Base-by-base conservation (phyloP, 805 yeast species). In the Jamesozyma hellenica region DNA sequence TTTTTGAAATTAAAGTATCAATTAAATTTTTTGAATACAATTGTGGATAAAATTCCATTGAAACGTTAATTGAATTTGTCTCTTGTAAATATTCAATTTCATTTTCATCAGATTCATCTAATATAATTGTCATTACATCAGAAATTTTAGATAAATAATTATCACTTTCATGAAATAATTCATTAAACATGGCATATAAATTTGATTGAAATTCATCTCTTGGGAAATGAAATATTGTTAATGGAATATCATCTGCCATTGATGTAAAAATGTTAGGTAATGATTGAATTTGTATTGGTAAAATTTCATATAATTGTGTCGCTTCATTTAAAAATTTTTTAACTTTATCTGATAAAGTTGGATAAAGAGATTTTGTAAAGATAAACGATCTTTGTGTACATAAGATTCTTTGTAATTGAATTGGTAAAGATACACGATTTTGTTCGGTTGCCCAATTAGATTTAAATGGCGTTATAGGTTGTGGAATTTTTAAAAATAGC, bases 11-110 rank as follows among this genome's bases (percentile, higher is more conserved):
- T 30, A 58, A 41, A 32, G 48, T 42, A 15, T 56, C 52, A 35
- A 55, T 58, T 35, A 53, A 48, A 13, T 41, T 39, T 28, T 49
- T 49, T 1, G 58, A 53, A 39, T 60, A 60, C 12, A 60, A 41
- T 39, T 58, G 61, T 2, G 64, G 63, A 34, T 58, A 60, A 36
- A 60, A 60, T 38, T 53, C 51, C 21, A 58, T 35, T 4, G 64
- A 63, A 2, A 60, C 38, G 17, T 56, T 55, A 2, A 58, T 59
- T 6, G 63, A 63, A 12, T 52, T 49, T 7, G 43, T 43, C n/a
- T n/a, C 5, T 34, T 33, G 13, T 43, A 31, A 7, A 23, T 19
- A 12, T 28, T 32, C 45, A 8, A 44, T 38, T 8, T 53, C 56
- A 1, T 51, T 49, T 11, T 47, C 39, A 25, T 50, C 64, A 47